Percentiles rank a stretch among this genome's conserved stretches.
Conservation (phyloP, 768 basidiomycete species). For the Trametes villosa region DNA sequence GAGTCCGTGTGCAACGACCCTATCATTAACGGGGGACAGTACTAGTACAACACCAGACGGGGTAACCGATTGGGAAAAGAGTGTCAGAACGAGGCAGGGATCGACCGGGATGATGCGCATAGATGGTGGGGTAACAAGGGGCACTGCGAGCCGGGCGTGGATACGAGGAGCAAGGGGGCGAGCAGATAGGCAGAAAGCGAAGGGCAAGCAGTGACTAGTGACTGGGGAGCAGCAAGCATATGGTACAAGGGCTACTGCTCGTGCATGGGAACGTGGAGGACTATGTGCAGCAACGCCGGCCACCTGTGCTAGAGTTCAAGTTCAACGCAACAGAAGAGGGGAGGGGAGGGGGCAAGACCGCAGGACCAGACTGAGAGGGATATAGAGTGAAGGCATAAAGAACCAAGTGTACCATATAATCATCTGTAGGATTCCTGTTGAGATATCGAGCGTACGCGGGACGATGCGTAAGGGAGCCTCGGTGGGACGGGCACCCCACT, state of each 20-base stretch:
- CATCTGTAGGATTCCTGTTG: neutral
- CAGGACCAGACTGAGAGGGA: constrained; percentile 6
- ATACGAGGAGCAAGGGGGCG: too few relatives aligned
- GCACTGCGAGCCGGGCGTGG: neutral
- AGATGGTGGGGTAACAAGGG: too few relatives aligned
- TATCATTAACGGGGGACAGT: too few relatives aligned
- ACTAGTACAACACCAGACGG: constrained; percentile 23
- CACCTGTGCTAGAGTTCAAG: constrained; percentile 10
- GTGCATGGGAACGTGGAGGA: too few relatives aligned
- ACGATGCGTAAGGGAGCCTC: neutral
- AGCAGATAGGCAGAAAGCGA: neutral
- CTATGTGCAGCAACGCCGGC: constrained; percentile 7
- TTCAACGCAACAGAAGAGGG: neutral
- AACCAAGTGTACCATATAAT: constrained; percentile 17
- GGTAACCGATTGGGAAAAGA: neutral
- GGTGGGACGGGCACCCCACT: neutral
- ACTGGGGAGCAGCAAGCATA: neutral
- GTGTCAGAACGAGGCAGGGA: neutral
- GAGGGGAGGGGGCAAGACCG: neutral
- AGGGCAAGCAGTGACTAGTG: neutral
- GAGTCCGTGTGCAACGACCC: too few relatives aligned
- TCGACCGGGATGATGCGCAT: too few relatives aligned
- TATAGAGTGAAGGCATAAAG: constrained; percentile 21
- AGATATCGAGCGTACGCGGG: constrained; percentile 8
- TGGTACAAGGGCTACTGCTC: too few relatives aligned